Evolutionary conservation across 352 stramenopile species (phyloP), one percentile per base, ranked within the genome.

Genomic region (Phytophthora colocasiae): DNA sequence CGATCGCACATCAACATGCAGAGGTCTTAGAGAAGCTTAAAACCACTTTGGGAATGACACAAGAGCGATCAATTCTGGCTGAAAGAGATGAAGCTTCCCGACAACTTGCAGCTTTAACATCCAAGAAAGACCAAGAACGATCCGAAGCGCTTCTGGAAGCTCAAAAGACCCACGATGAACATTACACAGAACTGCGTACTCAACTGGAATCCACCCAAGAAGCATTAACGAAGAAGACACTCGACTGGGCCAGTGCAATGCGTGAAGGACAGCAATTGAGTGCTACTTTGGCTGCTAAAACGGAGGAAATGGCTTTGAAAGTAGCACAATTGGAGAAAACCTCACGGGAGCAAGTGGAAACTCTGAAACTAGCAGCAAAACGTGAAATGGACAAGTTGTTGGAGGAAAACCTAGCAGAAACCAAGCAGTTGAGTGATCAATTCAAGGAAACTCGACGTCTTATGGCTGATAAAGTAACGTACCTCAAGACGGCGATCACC

Each of bases 341-440:
- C 0, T 74, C 77, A 6, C 74, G 79, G 7, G 77, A 89, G 9
- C 66, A 87, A 22, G 46, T 90, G n/a, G 81, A 89, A 47, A 66
- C 29, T 8, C 70, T 91, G 27, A 87, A 90, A 58, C 49, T 62
- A 5, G 81, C 80, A 17, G 71, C 80, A 10, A 89, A 90, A 59
- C 69, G 70, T 11, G 85, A 93, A 22, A 80, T 95, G 75, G 81
- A 93, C 56, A 81, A 71, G 0, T 50, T 91, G 2, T 45, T 93
- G 36, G 81, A 92, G 43, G 84, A 91, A 50, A 88, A 95, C 39
- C 44, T 91, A 34, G 49, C 65, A 2, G 84, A 95, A 62, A 93
- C 75, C 6, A 77, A 77, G 58, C 67, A 78, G 46, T 53, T 95
- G 32, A 90, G 83, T 59, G 82, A 90, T 11, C 75, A 92, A 53